Evolutionary conservation across 2,329 filamentous ascomycete genomes (phyloP), one percentile per base, ranked within the genome.

Genomic region (Botrytis fragariae): DNA sequence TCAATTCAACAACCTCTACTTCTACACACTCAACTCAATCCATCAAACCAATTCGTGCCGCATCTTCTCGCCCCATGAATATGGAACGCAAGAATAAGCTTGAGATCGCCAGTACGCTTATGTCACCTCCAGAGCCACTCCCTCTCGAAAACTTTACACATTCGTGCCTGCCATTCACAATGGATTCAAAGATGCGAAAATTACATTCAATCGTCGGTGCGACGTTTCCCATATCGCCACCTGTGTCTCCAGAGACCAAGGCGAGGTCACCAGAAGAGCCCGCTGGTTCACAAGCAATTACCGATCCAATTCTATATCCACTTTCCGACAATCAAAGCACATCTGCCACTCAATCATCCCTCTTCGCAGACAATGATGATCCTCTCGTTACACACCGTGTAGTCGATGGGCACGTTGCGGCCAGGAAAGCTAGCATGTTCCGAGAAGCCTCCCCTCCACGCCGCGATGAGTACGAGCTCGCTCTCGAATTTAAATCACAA

Each of bases 221-320:
- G 51, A 74, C 75, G 42, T 81, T 81, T 20, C 84, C 84, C 8
- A 80, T 89, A 77, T 91, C 89, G 48, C 89, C 89, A 39, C 89
- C 89, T 5, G 85, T 90, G 71, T 90, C 89, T 45, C 86, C 86
- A 16, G 84, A 84, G 73, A 84, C 82, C 74, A 78, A 77, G 72
- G 75, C 45, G 35, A 61, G 74, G 61, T 71, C 63, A 8, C 73
- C 76, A n/a, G 76, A 78, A 37, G 75, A 78, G 14, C 69, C 74
- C 20, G 81, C 83, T 62, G 51, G 39, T 59, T 79, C 81, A 4
- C 80, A 85, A 72, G 84, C 67, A 64, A 72, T 76, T 39, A 76
- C 84, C 75, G 89, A 90, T 74, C 88, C 88, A 2, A 88, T 91
- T 48, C 82, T 91, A 45, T 91, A 88, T 76, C 88, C 88, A 16